phyloP scores from a whole-genome alignment of 345 rosid genomes.

The Arabidopsis arenosa region DNA sequence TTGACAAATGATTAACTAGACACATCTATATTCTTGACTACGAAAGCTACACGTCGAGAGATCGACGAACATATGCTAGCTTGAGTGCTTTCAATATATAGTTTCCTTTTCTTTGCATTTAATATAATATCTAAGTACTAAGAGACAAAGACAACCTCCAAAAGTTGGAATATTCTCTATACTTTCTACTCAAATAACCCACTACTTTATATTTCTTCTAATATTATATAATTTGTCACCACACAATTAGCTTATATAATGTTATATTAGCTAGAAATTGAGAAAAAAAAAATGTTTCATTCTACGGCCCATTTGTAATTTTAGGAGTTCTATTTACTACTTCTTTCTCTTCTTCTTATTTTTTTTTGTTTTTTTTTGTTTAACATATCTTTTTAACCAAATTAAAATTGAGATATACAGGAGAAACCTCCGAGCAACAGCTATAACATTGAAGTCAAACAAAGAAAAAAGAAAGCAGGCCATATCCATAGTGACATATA shows the following conservation, averaged over 20 bases:
- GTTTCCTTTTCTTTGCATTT: not conserved
- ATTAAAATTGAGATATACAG: not conserved
- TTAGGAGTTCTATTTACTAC: not conserved
- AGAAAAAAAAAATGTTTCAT: not conserved
- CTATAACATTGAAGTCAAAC: not conserved
- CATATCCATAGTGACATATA: conserved; percentile 16
- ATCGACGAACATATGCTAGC: not conserved
- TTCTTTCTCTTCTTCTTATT: not conserved
- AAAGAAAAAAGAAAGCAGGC: not conserved
- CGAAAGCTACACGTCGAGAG: conserved; percentile 34
- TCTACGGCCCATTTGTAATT: conserved; percentile 8
- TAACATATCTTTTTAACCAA: not conserved
- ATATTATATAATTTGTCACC: conserved; percentile 17
- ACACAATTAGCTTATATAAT: conserved; percentile 14
- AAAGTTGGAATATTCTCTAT: conserved; percentile 45
- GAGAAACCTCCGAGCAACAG: not conserved
- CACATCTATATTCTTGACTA: conserved; percentile 20
- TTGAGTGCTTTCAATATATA: conserved; percentile 26
- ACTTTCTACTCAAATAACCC: conserved; percentile 39
- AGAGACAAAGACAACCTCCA: conserved; percentile 42
- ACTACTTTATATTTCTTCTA: conserved; percentile 4
- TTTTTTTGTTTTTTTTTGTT: too few relatives aligned
- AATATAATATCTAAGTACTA: conserved; percentile 37
- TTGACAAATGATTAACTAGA: conserved; percentile 18
- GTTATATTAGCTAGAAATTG: not conserved